Percentiles rank a stretch among this genome's conserved stretches.
Conservation (phyloP, 768 basidiomycete genomes). For the Macrolepiota albuminosa region DNA sequence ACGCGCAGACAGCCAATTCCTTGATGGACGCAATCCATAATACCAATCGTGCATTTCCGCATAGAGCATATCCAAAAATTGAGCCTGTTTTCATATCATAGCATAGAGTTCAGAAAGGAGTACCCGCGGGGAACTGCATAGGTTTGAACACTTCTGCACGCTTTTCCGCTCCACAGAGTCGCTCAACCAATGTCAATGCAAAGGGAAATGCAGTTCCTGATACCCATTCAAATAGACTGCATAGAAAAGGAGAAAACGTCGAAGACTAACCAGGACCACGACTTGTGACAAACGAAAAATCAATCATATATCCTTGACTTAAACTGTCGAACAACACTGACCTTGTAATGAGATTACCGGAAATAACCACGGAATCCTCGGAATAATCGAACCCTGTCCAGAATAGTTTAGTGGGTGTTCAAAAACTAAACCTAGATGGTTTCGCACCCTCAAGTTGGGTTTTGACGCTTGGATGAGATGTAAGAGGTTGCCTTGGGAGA, state of each 20-base stretch:
- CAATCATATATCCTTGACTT: neutral
- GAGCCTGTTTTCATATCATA: neutral
- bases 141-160: slow-evolving; percentile 56
- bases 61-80: neutral
- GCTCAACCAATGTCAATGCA: slow-evolving; percentile 69
- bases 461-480: slow-evolving; percentile 76
- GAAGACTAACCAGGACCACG: slow-evolving; percentile 61
- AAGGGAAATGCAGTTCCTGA: slow-evolving; percentile 75
- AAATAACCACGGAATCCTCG: slow-evolving; percentile 70
- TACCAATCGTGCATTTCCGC: neutral
- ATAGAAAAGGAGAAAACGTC: neutral
- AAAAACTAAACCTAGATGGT: neutral
- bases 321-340: slow-evolving; percentile 18
- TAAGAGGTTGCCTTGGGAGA: slow-evolving; percentile 59
- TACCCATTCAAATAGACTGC: neutral
- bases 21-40: neutral
- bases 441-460: slow-evolving; percentile 49
- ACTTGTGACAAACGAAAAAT: slow-evolving; percentile 26
- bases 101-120: slow-evolving; percentile 26
- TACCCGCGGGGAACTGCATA: slow-evolving; percentile 66
- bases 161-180: slow-evolving; percentile 60
- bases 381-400: slow-evolving; percentile 63
- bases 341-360: slow-evolving; percentile 76
- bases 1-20: neutral
- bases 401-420: neutral